Percentiles rank a stretch among this genome's conserved stretches.
phyloP scores from a whole-genome alignment of 2,329 filamentous ascomycete species.

The Aspergillus oerlinghausenensis region DNA sequence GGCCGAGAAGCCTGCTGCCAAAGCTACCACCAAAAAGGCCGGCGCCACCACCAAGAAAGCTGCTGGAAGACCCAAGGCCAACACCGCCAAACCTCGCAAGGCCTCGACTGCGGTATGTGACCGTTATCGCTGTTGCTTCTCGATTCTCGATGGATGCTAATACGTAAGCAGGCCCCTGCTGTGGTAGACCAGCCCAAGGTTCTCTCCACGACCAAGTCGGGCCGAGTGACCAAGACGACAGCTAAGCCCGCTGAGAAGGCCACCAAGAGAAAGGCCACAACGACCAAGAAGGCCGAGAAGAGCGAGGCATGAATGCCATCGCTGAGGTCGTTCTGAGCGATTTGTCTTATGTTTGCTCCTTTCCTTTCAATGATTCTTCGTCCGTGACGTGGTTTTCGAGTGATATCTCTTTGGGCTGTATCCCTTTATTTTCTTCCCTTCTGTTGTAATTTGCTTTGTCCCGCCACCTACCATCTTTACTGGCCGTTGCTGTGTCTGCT shows the following conservation, averaged over 20 bases:
- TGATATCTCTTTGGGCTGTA: constrained; percentile 16
- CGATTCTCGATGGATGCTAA: constrained; percentile 16
- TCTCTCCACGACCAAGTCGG: constrained; percentile 78
- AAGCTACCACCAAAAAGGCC: constrained; percentile 45
- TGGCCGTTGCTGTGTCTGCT: constrained; percentile 14
- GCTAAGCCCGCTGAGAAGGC: constrained; percentile 44
- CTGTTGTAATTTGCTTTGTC: constrained; percentile 28
- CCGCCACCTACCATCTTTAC: constrained; percentile 16
- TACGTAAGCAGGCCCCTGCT: constrained; percentile 53
- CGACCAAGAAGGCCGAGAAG: constrained; percentile 35
- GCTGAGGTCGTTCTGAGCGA: constrained; percentile 13
- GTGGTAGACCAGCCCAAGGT: constrained; percentile 66
- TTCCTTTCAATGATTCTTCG: constrained; percentile 11
- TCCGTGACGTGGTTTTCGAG: constrained; percentile 8
- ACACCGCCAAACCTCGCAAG: constrained; percentile 53
- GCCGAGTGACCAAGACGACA: constrained; percentile 70
- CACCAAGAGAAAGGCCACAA: constrained; percentile 39
- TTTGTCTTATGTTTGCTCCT: constrained; percentile 12
- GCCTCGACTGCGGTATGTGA: constrained; percentile 40
- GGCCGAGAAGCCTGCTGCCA: constrained; percentile 41
- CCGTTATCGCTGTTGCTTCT: neutral
- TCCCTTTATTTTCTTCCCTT: constrained; percentile 23
- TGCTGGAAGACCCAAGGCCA: constrained; percentile 48
- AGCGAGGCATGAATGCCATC: neutral
- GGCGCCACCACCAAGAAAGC: constrained; percentile 46